These are phyloP conservation scores for Petasospora fabianii DNA, from an alignment of 1,139 yeast genomes.

Conservation along the genomic window DNA sequence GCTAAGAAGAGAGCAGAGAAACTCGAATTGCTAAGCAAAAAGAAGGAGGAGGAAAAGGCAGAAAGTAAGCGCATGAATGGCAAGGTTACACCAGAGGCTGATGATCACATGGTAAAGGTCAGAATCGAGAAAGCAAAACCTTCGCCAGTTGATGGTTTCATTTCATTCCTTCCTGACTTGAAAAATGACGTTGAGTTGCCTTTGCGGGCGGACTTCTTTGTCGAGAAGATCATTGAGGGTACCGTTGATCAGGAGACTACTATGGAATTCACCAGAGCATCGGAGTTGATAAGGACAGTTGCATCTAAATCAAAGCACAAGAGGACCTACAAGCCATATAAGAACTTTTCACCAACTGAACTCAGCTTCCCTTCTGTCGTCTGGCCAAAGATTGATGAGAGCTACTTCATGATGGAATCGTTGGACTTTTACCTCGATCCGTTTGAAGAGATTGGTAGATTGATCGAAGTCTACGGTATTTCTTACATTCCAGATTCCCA, in stretches of 20 bases:
- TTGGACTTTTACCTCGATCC: slow-evolving; percentile 55
- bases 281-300: no score
- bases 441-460: slow-evolving; percentile 61
- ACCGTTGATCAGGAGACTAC: slow-evolving; percentile 2
- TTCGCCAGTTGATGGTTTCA: slow-evolving; percentile 21
- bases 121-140: slow-evolving; percentile 13
- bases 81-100: not conserved
- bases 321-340: slow-evolving; percentile 16
- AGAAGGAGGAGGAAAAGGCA: not conserved
- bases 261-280: slow-evolving; percentile 17
- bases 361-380: slow-evolving; percentile 27
- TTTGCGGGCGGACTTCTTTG: slow-evolving; percentile 21
- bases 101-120: slow-evolving; percentile 16
- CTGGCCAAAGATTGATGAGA: slow-evolving; percentile 29
- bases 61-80: slow-evolving; percentile 1
- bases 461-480: slow-evolving; percentile 46
- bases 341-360: slow-evolving; percentile 12
- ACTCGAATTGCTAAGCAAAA: no score
- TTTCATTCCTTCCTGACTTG: slow-evolving; percentile 20
- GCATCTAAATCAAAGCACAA: no score
- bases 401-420: slow-evolving; percentile 27
- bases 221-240: slow-evolving; percentile 15
- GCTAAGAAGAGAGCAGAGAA: slow-evolving; percentile 1
- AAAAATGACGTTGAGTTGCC: slow-evolving; percentile 22
- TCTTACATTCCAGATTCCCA: slow-evolving; percentile 44